Evolutionary conservation across 2,329 filamentous ascomycete species (phyloP).

Genomic region (Drechslerella stenobrocha): DNA sequence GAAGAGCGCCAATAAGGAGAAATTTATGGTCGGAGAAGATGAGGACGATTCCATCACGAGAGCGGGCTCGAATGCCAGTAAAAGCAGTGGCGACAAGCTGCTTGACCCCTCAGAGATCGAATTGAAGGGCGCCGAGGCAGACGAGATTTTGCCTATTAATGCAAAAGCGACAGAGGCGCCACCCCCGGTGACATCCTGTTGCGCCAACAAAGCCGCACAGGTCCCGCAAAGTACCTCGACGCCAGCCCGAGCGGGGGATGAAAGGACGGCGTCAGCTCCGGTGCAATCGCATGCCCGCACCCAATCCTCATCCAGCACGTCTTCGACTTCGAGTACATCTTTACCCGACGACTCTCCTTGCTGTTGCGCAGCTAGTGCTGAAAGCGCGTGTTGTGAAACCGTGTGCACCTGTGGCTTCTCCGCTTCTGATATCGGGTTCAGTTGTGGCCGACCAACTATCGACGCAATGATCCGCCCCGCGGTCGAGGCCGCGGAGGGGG

Average conservation of each 20-base stretch:
- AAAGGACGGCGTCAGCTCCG: constrained; percentile 8
- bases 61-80: constrained; percentile 15
- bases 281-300: not conserved
- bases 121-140: not conserved
- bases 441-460: constrained; percentile 30
- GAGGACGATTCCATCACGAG: constrained; percentile 8
- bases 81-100: constrained; percentile 18
- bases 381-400: constrained; percentile 33
- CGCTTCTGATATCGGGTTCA: constrained; percentile 31
- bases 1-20: constrained; percentile 23
- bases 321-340: not conserved
- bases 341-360: constrained; percentile 11
- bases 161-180: not conserved
- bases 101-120: constrained; percentile 20
- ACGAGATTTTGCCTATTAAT: constrained; percentile 31
- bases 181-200: constrained; percentile 9
- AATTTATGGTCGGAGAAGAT: constrained; percentile 14
- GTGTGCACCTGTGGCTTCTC: constrained; percentile 45
- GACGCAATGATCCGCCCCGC: constrained; percentile 27
- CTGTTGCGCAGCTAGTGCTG: constrained; percentile 18
- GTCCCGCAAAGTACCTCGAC: not conserved
- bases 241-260: constrained; percentile 9
- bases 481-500: constrained; percentile 26
- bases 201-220: not conserved
- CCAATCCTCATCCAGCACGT: not conserved